A percentile compares a stretch with the other conserved stretches of the same genome.
These are phyloP conservation scores for Eucalyptus leucophloia DNA, from an alignment of 345 rosid species.

Conservation along the genomic window DNA sequence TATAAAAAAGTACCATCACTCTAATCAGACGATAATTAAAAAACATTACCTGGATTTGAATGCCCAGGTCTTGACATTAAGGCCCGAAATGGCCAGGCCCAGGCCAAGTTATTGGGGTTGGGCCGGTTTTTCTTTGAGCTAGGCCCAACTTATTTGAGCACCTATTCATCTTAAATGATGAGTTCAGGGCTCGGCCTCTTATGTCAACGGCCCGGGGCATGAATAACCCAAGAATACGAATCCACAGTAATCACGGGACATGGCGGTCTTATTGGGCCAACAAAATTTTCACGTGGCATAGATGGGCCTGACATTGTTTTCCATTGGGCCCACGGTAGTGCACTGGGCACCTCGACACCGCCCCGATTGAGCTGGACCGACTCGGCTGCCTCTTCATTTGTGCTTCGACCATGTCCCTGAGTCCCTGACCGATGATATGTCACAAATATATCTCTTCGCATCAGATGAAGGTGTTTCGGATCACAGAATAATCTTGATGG, in stretches of 20 bases:
- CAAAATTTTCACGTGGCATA: neutral
- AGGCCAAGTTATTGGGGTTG: neutral
- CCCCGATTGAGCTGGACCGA: too few relatives aligned
- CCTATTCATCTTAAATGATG: neutral
- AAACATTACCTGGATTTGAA: neutral
- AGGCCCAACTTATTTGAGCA: neutral
- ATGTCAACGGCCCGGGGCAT: neutral
- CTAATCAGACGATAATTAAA: neutral
- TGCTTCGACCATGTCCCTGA: too few relatives aligned
- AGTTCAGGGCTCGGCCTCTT: neutral
- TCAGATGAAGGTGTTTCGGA: too few relatives aligned
- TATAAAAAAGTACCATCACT: neutral
- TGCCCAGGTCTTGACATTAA: neutral
- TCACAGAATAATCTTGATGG: neutral
- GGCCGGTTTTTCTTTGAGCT: neutral
- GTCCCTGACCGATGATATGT: too few relatives aligned
- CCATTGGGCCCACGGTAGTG: neutral
- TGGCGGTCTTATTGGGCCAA: neutral
- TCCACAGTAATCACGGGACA: neutral
- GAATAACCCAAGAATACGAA: neutral
- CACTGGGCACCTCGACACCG: neutral
- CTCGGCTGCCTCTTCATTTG: too few relatives aligned
- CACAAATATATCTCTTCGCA: too few relatives aligned
- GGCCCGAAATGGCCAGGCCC: neutral
- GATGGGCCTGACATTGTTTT: neutral